These are phyloP conservation scores for Leishmania tropica DNA, from an alignment of 208 protist genomes.

Conservation along the genomic window DNA sequence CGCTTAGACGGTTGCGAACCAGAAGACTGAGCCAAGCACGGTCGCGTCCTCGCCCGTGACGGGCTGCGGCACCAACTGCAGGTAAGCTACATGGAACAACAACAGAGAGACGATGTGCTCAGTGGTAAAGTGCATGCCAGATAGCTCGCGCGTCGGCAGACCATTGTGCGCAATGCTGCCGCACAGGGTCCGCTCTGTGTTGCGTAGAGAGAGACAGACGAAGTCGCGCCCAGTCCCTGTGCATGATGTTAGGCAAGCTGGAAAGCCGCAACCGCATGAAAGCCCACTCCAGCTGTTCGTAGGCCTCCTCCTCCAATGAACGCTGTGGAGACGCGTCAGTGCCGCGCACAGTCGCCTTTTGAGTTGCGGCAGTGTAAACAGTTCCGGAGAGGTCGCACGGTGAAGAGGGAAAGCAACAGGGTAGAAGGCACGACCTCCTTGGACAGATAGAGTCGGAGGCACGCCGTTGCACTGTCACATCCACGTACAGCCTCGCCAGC, in stretches of 20 bases:
- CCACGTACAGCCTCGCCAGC: slow-evolving; percentile 12
- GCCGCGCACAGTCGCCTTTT: slow-evolving; percentile 30
- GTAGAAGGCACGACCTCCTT: slow-evolving; percentile 29
- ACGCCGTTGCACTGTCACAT: neutral
- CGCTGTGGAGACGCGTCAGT: neutral
- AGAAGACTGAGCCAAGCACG: neutral
- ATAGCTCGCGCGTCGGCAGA: neutral
- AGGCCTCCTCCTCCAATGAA: slow-evolving; percentile 7
- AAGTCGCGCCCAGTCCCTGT: slow-evolving; percentile 51
- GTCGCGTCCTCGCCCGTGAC: neutral
- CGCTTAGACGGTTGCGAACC: slow-evolving; percentile 7
- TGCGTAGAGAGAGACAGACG: slow-evolving; percentile 39
- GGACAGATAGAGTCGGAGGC: slow-evolving; percentile 6
- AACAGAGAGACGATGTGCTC: slow-evolving; percentile 19
- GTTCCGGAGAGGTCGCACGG: slow-evolving; percentile 49
- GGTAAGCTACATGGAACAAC: slow-evolving; percentile 15
- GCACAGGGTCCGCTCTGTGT: slow-evolving; percentile 49
- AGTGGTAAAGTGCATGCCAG: slow-evolving; percentile 18
- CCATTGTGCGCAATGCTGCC: slow-evolving; percentile 18
- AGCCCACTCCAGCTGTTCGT: slow-evolving; percentile 43
- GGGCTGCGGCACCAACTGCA: slow-evolving; percentile 4
- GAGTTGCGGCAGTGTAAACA: slow-evolving; percentile 25
- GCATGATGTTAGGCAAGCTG: slow-evolving; percentile 45
- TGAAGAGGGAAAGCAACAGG: slow-evolving; percentile 39
- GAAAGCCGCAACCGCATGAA: slow-evolving; percentile 48